Percentiles rank a stretch among this genome's conserved stretches.
Conservation (phyloP, 108 stramenopile genomes). For the Cyclotella choctawhatcheeana region DNA sequence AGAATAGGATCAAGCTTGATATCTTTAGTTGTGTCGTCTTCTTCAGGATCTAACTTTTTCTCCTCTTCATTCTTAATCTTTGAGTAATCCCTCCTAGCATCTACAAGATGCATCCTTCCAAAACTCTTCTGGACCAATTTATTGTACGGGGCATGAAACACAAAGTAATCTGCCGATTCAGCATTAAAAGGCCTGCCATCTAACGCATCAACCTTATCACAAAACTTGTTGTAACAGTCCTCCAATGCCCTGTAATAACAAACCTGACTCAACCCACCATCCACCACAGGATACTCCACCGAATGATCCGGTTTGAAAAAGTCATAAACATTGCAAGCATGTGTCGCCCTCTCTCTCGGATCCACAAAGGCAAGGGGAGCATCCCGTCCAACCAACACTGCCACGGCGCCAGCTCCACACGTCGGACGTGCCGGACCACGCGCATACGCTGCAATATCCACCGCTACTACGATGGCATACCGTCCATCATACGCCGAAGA, state of each 20-base stretch:
- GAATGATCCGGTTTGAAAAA: slow-evolving; percentile 97
- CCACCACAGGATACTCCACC: slow-evolving; percentile 95
- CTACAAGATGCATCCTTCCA: slow-evolving; percentile 87
- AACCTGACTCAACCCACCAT: slow-evolving; percentile 92
- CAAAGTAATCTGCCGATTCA: slow-evolving; percentile 84
- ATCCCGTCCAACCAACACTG: slow-evolving; percentile 91
- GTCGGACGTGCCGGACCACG: slow-evolving; percentile 95
- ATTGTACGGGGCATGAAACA: slow-evolving; percentile 99
- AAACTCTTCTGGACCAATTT: slow-evolving; percentile 97
- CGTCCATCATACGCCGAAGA: slow-evolving; percentile 93
- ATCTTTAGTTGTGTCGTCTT: slow-evolving; percentile 20
- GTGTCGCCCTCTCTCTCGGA: slow-evolving; percentile 82
- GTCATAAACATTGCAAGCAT: slow-evolving; percentile 95
- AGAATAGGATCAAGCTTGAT: not conserved
- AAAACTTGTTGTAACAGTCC: slow-evolving; percentile 87
- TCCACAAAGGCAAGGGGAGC: slow-evolving; percentile 85
- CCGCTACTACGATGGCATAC: slow-evolving; percentile 96
- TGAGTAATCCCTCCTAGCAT: slow-evolving; percentile 68
- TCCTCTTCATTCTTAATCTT: slow-evolving; percentile 30
- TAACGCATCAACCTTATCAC: slow-evolving; percentile 63
- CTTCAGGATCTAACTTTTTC: slow-evolving; percentile 50
- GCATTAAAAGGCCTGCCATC: slow-evolving; percentile 52
- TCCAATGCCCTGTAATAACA: slow-evolving; percentile 97
- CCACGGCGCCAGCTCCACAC: slow-evolving; percentile 96
- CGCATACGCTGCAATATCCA: slow-evolving; percentile 95